Base-by-base conservation (phyloP, 495 filamentous ascomycete genomes). In the Penicillium diatomitis region DNA sequence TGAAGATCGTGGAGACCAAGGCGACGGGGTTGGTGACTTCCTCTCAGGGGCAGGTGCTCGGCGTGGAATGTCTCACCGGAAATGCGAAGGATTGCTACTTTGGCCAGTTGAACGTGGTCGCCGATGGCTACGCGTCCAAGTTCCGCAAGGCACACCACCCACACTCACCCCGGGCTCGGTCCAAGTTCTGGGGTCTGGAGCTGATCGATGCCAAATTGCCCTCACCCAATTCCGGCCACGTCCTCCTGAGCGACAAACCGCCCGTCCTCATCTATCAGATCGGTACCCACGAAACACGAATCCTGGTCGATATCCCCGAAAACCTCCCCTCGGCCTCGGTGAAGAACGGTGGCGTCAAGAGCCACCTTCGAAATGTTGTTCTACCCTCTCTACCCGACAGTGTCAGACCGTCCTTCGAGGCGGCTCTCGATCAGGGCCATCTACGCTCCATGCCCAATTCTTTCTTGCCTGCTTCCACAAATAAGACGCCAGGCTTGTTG, bases 221-320 rank as follows among this genome's bases (percentile, higher is more conserved):
- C 4, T 66, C 67, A 27, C 80, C 84, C 3, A 65, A 77, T 52
- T 84, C 86, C 65, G 92, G 92, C 11, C 91, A 95, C 63, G 91
- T 98, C 44, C 71, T 96, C 35, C 82, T 98, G 48, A 84, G 85
- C 49, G 80, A 86, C 47, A 56, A 56, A 32, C 78, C 83, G 4
- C 91, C 91, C 1, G 83, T 95, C 39, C 82, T 98, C 12, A 78
- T 98, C 50, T 98, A 98, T 73, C 92, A 97, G 70, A 98, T 98
- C 67, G 91, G 94, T 56, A 86, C 88, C 8, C 88, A 85, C 70
- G 92, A 96, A 66, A 98, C 92, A 4, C 80, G 92, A 40, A 86
- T 86, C 12, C 77, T 98, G 8, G 78, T 97, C 57, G 90, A 97
- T 68, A 78, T 98, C n/a, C 90, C 89, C 11, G 82, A 87, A 44